phyloP scores from a whole-genome alignment of 352 stramenopile species.

The Phytophthora idaei region DNA sequence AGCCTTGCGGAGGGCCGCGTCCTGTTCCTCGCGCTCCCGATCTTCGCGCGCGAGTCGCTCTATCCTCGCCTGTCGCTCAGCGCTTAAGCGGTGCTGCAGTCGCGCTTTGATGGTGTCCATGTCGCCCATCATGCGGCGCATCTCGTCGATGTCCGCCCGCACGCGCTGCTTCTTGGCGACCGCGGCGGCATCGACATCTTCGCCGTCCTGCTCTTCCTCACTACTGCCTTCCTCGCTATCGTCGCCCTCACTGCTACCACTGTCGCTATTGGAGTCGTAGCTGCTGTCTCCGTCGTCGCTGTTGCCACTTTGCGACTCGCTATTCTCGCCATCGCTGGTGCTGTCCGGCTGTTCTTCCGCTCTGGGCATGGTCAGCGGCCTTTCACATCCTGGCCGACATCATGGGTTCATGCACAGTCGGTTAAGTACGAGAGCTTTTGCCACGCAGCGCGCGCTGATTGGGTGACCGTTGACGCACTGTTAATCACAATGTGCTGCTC shows the following conservation, averaged over 20 bases:
- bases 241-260: slow-evolving; percentile 19
- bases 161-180: slow-evolving; percentile 43
- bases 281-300: slow-evolving; percentile 1
- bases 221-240: slow-evolving; percentile 21
- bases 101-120: slow-evolving; percentile 69
- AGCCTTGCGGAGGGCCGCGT: slow-evolving; percentile 5
- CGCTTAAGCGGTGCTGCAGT: slow-evolving; percentile 51
- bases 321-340: slow-evolving; percentile 7
- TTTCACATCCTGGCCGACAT: slow-evolving; percentile 26
- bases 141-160: slow-evolving; percentile 44
- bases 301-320: slow-evolving; percentile 4
- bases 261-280: slow-evolving; percentile 7
- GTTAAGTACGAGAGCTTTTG: slow-evolving; percentile 38
- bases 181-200: slow-evolving; percentile 13
- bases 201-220: slow-evolving; percentile 21
- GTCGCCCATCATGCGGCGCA: slow-evolving; percentile 56
- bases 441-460: slow-evolving; percentile 42
- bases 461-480: slow-evolving; percentile 21
- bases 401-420: slow-evolving; percentile 19
- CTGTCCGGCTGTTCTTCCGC: slow-evolving; percentile 13
- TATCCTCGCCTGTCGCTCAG: slow-evolving; percentile 26
- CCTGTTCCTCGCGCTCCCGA: slow-evolving; percentile 25
- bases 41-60: slow-evolving; percentile 20
- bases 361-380: slow-evolving; percentile 19
- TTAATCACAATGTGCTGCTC: slow-evolving; percentile 1